Evolutionary conservation across 345 rosid species (phyloP), one percentile per base, ranked within the genome.

Genomic region (Luvunga scandens): DNA sequence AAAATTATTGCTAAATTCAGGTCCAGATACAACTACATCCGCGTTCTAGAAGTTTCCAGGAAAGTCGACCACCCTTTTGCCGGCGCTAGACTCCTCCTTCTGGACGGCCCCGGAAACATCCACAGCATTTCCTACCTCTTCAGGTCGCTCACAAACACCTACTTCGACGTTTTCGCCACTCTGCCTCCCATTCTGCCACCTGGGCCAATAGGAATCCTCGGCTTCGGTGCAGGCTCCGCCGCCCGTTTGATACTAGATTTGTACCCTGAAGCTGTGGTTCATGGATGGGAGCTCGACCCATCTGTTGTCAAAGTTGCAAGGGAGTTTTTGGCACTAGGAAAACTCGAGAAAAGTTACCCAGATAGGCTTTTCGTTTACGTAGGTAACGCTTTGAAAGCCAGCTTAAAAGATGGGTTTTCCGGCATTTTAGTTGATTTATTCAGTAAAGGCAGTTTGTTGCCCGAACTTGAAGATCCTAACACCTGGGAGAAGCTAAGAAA

Each of bases 221-320:
- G 93, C 3, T 90, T 95, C 79, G 98, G 97, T 12, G 99, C 97
- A 22, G 97, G 98, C 33, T 87, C 98, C 7, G 75, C 95, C 0
- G 97, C 97, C 6, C 88, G 91, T 24, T 65, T 95, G 65, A 73
- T 95, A 30, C 90, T 95, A 4, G 94, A 91, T 75, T 68, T 90
- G 39, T 89, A 95, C 86, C 92, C 93, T 2, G 87, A 85, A 1
- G 66, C 76, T 69, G 72, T 71, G 7, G 55, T 95, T 75, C 97
- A 92, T 68, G 98, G 99, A 42, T 93, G 98, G 97, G 99, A 95
- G 82, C 89, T 95, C 28, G 99, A 92, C 83, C 94, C 92, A 55
- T 88, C 82, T n/a, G 99, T 93, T 38, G 81, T 92, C 19, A 85
- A 82, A 6, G 98, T 94, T 0, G 99, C 90, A 65, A 91, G 97